phyloP scores from a whole-genome alignment of 768 basidiomycete species.

The Tulasnella sp. region DNA sequence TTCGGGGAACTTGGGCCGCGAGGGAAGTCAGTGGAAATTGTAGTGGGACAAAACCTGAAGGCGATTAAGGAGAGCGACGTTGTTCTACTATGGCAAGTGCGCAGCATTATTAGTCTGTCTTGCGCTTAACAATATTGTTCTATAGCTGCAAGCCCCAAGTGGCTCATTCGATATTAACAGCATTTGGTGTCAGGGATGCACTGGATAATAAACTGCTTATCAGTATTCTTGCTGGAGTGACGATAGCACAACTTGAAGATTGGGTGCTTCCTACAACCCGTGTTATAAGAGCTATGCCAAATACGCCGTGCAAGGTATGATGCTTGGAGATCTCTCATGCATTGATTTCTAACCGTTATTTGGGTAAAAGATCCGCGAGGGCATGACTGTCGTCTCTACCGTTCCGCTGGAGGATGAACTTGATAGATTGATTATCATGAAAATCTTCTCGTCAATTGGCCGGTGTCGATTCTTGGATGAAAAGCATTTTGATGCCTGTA shows the following conservation, averaged over 20 bases:
- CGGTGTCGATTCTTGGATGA: slow-evolving; percentile 93
- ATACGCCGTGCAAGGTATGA: slow-evolving; percentile 89
- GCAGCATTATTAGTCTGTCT: not conserved
- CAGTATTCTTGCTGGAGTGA: slow-evolving; percentile 96
- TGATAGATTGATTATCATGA: slow-evolving; percentile 62
- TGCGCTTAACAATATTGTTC: not conserved
- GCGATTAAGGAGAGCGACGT: slow-evolving; percentile 70
- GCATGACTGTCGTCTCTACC: slow-evolving; percentile 89
- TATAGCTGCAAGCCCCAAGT: slow-evolving; percentile 87
- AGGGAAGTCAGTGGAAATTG: slow-evolving; percentile 56
- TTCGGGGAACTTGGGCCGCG: slow-evolving; percentile 41
- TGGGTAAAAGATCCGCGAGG: slow-evolving; percentile 74
- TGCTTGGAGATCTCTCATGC: no score
- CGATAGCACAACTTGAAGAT: slow-evolving; percentile 59
- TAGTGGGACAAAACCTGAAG: slow-evolving; percentile 52
- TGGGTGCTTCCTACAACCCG: slow-evolving; percentile 69
- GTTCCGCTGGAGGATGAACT: slow-evolving; percentile 34
- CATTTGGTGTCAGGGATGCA: slow-evolving; percentile 67
- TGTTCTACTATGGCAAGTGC: slow-evolving; percentile 67
- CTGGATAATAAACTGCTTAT: slow-evolving; percentile 83
- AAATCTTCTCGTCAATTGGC: slow-evolving; percentile 95
- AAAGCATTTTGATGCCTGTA: slow-evolving; percentile 97
- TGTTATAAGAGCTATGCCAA: slow-evolving; percentile 95
- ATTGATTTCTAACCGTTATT: not conserved
- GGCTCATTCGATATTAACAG: slow-evolving; percentile 56